Evolutionary conservation across 805 yeast species (phyloP).

Genomic region (Danielia reshetovae): DNA sequence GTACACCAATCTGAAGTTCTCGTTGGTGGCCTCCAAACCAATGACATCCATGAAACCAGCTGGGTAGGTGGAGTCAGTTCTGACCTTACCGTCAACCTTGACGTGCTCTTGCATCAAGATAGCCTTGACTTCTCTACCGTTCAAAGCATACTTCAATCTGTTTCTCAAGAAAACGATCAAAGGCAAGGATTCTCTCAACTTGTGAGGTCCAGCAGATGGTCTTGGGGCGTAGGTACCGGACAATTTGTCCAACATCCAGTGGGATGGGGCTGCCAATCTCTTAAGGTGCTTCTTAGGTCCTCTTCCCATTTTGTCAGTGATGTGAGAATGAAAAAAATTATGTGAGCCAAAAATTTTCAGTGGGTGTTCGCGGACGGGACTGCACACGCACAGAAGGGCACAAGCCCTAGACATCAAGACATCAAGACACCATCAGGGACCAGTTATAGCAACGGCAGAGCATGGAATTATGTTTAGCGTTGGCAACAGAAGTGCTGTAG

Average conservation of each 20-base stretch:
- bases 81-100: constrained; percentile 32
- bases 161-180: constrained; percentile 31
- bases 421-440: too few species aligned
- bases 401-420: constrained; percentile 8
- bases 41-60: constrained; percentile 32
- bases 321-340: constrained; percentile 3
- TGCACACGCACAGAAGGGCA: constrained; percentile 5
- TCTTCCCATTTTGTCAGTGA: constrained; percentile 57
- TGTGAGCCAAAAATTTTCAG: constrained; percentile 13
- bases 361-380: constrained; percentile 1
- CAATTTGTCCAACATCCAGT: constrained; percentile 37
- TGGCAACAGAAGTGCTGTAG: neutral
- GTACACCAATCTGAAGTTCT: constrained; percentile 25
- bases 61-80: constrained; percentile 31
- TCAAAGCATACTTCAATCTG: constrained; percentile 32
- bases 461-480: too few species aligned
- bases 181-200: constrained; percentile 33
- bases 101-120: constrained; percentile 32
- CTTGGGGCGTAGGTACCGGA: constrained; percentile 35
- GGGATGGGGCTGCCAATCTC: constrained; percentile 37
- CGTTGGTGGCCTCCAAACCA: constrained; percentile 31
- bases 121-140: constrained; percentile 34
- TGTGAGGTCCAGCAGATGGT: constrained; percentile 34
- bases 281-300: constrained; percentile 51
- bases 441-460: too few species aligned